Conservation (phyloP, 1,139 yeast species). For the Zygosaccharomyces pseudobailii region DNA sequence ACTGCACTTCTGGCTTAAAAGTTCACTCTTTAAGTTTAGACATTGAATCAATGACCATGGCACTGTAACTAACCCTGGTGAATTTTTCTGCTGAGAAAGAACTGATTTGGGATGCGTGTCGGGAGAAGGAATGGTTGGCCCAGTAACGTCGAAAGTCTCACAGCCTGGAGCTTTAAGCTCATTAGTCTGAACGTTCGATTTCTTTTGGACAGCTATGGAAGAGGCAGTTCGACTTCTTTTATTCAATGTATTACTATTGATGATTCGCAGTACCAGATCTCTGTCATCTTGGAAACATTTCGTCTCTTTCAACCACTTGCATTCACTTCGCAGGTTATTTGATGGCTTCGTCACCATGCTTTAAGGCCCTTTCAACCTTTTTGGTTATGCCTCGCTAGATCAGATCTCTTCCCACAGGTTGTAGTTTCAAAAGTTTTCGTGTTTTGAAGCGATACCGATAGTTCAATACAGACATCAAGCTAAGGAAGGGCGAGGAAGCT, state of each 20-base stretch:
- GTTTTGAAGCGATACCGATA: neutral
- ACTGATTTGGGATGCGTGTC: neutral
- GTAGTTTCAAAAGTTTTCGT: conserved; percentile 1
- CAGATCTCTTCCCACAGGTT: neutral
- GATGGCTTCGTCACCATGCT: conserved; percentile 29
- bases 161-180: neutral
- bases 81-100: neutral
- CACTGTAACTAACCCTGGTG: neutral
- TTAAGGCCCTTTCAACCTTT: neutral
- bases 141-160: neutral
- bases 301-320: conserved; percentile 30
- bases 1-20: conserved; percentile 25
- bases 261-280: conserved; percentile 15
- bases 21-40: conserved; percentile 18
- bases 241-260: conserved; percentile 14
- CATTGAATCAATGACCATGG: conserved; percentile 19
- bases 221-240: conserved; percentile 10
- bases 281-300: conserved; percentile 18
- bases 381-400: neutral
- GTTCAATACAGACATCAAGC: neutral
- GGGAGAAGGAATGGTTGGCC: neutral
- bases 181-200: neutral
- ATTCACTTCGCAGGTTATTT: conserved; percentile 31
- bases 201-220: no score
- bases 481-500: neutral